Evolutionary conservation across 2,329 filamentous ascomycete species (phyloP).

Genomic region (Colletotrichum liaoningense): DNA sequence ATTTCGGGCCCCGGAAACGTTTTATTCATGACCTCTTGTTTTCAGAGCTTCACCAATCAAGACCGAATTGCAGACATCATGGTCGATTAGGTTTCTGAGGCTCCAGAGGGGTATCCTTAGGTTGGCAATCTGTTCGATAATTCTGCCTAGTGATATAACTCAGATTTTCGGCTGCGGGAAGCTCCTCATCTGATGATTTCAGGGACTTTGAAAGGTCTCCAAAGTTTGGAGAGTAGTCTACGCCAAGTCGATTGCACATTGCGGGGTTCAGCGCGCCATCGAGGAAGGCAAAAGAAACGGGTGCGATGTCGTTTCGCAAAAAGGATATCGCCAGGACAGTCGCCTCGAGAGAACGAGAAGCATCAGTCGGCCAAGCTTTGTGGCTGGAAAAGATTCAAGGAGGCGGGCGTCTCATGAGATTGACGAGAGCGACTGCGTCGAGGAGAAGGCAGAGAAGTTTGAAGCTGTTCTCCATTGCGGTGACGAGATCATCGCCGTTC

Average conservation of each 20-base stretch:
- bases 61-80: not conserved
- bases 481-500: not conserved
- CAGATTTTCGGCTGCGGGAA: not conserved
- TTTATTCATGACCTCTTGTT: not conserved
- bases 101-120: not conserved
- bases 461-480: too few relatives aligned
- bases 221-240: not conserved
- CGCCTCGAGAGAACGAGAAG: not conserved
- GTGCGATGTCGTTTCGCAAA: not conserved
- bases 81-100: not conserved
- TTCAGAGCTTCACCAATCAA: not conserved
- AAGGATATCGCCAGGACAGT: not conserved
- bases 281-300: not conserved
- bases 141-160: not conserved
- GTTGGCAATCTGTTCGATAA: not conserved
- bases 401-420: not conserved
- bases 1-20: not conserved
- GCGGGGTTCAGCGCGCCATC: not conserved
- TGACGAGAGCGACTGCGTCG: not conserved
- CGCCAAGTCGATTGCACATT: not conserved
- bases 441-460: not conserved
- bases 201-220: not conserved
- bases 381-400: not conserved
- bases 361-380: not conserved
- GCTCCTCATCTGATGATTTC: not conserved